Conservation (phyloP, 2,329 filamentous ascomycete species). For the Calonectria pauciramosa region DNA sequence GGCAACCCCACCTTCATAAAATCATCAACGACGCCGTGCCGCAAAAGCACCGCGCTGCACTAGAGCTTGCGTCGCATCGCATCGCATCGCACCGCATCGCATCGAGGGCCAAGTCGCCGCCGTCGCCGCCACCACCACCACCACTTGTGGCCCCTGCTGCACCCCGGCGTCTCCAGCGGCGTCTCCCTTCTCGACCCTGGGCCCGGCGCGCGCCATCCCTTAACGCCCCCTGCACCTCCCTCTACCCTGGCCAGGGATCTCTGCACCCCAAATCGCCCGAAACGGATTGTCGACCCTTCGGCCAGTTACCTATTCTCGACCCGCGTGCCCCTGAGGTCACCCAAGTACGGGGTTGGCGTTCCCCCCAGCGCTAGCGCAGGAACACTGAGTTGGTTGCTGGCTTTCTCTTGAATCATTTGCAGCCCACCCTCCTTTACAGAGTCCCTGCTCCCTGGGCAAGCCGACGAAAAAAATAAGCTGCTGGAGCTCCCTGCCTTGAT, state of each 20-base stretch:
- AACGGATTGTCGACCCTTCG: constrained; percentile 12
- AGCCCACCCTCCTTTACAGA: neutral
- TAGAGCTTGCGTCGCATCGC: constrained; percentile 19
- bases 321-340: neutral
- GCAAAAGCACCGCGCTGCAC: constrained; percentile 12
- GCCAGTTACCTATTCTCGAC: neutral
- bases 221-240: neutral
- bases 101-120: constrained; percentile 13
- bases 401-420: neutral
- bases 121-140: constrained; percentile 16
- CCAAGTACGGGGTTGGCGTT: neutral
- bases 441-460: constrained; percentile 1
- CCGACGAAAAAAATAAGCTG: neutral
- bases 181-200: constrained; percentile 11
- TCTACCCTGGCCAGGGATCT: constrained; percentile 20
- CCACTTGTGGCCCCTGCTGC: neutral
- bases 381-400: neutral
- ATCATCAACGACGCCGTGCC: constrained; percentile 13
- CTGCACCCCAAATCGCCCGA: constrained; percentile 14
- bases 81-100: constrained; percentile 9
- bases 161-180: neutral
- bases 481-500: neutral
- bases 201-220: neutral
- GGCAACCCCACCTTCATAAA: constrained; percentile 7
- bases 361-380: constrained; percentile 19